These are phyloP conservation scores for Pseudogymnoascus sp. DNA, from an alignment of 2,329 filamentous ascomycete genomes.

Conservation along the genomic window DNA sequence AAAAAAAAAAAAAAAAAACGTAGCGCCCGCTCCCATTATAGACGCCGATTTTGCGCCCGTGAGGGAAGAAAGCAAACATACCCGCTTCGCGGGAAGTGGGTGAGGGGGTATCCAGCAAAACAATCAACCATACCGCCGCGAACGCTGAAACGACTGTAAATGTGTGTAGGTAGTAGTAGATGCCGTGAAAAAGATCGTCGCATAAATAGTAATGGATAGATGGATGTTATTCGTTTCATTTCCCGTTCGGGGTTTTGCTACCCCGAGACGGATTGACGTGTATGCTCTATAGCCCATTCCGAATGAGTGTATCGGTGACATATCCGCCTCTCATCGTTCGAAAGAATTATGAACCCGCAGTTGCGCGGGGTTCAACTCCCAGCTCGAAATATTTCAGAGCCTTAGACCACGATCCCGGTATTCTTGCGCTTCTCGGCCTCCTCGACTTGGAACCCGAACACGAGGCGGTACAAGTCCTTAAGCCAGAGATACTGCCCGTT, in stretches of 20 bases:
- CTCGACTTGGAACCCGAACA: conserved; percentile 77
- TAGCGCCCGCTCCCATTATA: background rate
- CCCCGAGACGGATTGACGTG: background rate
- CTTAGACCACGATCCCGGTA: conserved; percentile 49
- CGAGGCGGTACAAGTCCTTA: conserved; percentile 70
- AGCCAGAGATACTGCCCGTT: conserved; percentile 71
- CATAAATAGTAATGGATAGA: background rate
- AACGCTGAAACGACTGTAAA: conserved; percentile 7
- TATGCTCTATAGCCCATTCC: background rate
- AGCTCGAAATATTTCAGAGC: background rate
- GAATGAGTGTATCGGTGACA: background rate
- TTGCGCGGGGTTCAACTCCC: background rate
- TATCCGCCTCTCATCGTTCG: background rate
- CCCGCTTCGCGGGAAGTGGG: background rate
- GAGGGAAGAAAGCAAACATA: background rate
- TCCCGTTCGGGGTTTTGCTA: background rate
- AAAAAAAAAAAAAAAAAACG: background rate
- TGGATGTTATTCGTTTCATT: background rate
- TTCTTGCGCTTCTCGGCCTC: conserved; percentile 63
- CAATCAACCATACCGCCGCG: background rate
- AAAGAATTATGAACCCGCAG: background rate
- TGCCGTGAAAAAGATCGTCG: background rate
- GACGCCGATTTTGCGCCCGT: conserved; percentile 3
- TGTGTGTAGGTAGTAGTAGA: background rate
- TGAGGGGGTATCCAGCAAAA: background rate